phyloP scores from a whole-genome alignment of 768 basidiomycete genomes.

The Tricholoma terreum region DNA sequence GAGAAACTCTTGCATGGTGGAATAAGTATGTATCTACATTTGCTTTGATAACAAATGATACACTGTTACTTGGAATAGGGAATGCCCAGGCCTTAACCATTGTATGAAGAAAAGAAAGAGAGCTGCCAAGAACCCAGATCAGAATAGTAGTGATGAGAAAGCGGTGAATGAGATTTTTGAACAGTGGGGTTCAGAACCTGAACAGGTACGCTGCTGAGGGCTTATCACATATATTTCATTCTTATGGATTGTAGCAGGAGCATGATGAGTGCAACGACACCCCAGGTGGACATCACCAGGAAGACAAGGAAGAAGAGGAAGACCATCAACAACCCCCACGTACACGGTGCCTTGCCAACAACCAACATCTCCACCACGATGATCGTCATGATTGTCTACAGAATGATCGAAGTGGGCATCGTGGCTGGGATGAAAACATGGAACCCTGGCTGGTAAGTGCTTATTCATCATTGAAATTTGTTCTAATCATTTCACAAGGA shows the following conservation, averaged over 20 bases:
- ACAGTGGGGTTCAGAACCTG: background rate
- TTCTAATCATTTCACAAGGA: background rate
- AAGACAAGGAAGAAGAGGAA: background rate
- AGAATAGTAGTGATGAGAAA: background rate
- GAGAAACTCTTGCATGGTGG: background rate
- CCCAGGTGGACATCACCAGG: background rate
- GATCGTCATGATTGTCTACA: background rate
- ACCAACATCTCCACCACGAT: background rate
- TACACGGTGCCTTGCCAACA: background rate
- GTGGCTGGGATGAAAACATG: background rate
- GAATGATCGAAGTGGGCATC: background rate
- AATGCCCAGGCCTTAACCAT: background rate
- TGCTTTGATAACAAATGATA: background rate
- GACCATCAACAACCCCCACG: background rate
- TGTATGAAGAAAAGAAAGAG: background rate
- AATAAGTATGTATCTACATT: background rate
- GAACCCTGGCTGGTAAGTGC: background rate
- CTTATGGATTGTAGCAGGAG: background rate
- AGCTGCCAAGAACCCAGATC: background rate
- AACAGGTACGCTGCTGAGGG: background rate
- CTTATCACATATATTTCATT: background rate
- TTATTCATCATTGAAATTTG: background rate
- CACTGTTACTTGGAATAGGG: background rate
- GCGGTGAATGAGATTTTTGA: background rate
- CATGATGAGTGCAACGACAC: background rate